Evolutionary conservation across 2,329 filamentous ascomycete species (phyloP), one percentile per base, ranked within the genome.

Genomic region (Teratosphaeria viscida): DNA sequence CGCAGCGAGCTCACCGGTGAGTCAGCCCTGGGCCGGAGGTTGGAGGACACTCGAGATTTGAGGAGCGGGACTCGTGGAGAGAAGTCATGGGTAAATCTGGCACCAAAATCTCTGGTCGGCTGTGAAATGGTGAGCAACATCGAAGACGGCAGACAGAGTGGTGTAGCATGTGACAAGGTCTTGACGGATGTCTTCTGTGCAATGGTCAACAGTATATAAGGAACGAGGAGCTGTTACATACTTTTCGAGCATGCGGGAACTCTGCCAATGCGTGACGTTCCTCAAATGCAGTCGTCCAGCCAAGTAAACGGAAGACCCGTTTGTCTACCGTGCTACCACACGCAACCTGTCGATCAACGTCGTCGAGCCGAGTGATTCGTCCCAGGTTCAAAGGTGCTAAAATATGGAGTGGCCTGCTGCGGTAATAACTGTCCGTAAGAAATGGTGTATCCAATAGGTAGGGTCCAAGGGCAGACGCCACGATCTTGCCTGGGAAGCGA

Each of bases 41-140:
- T 67, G 57, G 75, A 74, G 65, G 72, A 67, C 70, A 75, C 69
- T 65, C 69, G 75, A 66, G 73, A 73, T 62, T 73, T 70, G 64
- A 72, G 65, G 62, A 67, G 61, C 54, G 71, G 64, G 55, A 73
- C 71, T 62, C 75, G 73, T 69, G 76, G 75, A 61, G 64, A 65
- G 72, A 76, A 79, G 69, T 78, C 77, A 79, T 79, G 76, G 64
- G 70, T 70, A 71, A 72, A 70, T 70, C 76, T 77, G 71, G 57
- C 29, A 66, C 76, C 76, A 70, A 79, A 77, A 66, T 78, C 77
- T 64, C 73, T 70, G 64, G 71, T 65, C 68, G 77, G 75, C 71
- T 78, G 76, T 68, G 77, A 75, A 59, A 79, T 73, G 66, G 77
- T 79, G 73, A 80, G 77, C 74, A 78, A 78, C 77, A 79, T 79